Conservation (phyloP, 169 alveolate species). For the Eimeria acervulina region DNA sequence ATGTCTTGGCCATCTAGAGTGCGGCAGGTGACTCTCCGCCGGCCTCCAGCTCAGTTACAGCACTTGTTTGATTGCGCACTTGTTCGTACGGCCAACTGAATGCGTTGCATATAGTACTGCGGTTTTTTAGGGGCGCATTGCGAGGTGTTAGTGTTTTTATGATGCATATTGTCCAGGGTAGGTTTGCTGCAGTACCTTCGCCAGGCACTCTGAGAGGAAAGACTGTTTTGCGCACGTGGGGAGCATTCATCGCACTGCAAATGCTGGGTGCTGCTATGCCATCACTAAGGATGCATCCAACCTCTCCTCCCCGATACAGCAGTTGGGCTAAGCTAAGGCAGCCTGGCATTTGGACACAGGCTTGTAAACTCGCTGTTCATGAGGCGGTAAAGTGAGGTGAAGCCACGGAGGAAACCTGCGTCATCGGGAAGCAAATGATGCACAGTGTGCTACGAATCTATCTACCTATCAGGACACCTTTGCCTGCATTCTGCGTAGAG, state of each 20-base stretch:
- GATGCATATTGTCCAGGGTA: neutral
- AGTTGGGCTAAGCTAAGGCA: neutral
- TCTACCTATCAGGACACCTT: neutral
- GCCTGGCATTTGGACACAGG: no score
- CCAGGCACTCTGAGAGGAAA: neutral
- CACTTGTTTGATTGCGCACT: neutral
- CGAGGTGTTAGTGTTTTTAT: neutral
- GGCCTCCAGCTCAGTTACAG: neutral
- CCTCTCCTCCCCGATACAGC: neutral
- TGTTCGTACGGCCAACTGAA: neutral
- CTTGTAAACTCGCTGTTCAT: no score
- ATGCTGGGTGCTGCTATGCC: no score
- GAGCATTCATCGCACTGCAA: no score
- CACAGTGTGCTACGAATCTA: neutral
- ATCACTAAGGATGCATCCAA: neutral
- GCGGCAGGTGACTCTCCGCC: neutral
- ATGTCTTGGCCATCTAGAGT: neutral
- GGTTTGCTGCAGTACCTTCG: neutral
- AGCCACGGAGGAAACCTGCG: neutral
- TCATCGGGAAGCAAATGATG: neutral
- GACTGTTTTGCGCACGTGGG: neutral
- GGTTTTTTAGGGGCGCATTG: neutral
- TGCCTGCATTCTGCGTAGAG: neutral
- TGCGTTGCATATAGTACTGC: neutral
- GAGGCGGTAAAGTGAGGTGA: no score